A percentile compares a stretch with the other conserved stretches of the same genome.
Conservation (phyloP, 2,329 filamentous ascomycete genomes). For the Dactylellina haptotyla region DNA sequence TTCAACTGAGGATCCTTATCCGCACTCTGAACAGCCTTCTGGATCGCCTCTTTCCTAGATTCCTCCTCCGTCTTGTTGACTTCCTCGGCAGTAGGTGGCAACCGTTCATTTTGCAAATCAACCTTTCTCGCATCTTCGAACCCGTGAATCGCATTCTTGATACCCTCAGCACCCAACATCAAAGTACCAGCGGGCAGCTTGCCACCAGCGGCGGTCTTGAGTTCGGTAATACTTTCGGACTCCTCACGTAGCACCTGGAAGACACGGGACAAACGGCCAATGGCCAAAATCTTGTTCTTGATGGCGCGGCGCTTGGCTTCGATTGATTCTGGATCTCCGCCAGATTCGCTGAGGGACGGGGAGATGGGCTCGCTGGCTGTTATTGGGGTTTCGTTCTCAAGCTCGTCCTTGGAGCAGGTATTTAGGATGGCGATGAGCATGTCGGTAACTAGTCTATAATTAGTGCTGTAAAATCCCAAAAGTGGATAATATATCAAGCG, state of each 20-base stretch:
- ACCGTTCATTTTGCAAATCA: slow-evolving; percentile 92
- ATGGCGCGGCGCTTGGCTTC: slow-evolving; percentile 96
- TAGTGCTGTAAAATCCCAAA: slow-evolving; percentile 4
- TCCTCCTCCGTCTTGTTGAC: slow-evolving; percentile 84
- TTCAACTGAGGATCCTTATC: slow-evolving; percentile 91
- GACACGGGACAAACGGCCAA: slow-evolving; percentile 92
- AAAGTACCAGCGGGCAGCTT: slow-evolving; percentile 92
- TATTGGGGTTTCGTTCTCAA: slow-evolving; percentile 85
- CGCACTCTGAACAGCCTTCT: slow-evolving; percentile 85
- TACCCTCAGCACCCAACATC: slow-evolving; percentile 97
- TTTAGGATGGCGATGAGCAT: slow-evolving; percentile 99
- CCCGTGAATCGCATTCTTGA: slow-evolving; percentile 96
- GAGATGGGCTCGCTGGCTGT: slow-evolving; percentile 78
- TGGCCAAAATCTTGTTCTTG: slow-evolving; percentile 99
- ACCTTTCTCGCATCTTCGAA: slow-evolving; percentile 98
- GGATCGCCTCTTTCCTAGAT: slow-evolving; percentile 81
- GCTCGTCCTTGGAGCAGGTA: slow-evolving; percentile 98
- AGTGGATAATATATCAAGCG: slow-evolving; percentile 53
- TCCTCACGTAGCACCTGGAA: slow-evolving; percentile 99
- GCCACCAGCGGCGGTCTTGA: slow-evolving; percentile 95
- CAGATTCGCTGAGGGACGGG: slow-evolving; percentile 70
- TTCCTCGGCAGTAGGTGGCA: slow-evolving; percentile 92
- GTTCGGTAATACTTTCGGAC: slow-evolving; percentile 93
- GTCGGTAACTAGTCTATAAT: slow-evolving; percentile 75
- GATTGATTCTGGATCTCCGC: slow-evolving; percentile 81